Percentiles rank a stretch among this genome's conserved stretches.
These are phyloP conservation scores for Scutellaria baicalensis DNA, from an alignment of 257 asterid species.

Conservation along the genomic window DNA sequence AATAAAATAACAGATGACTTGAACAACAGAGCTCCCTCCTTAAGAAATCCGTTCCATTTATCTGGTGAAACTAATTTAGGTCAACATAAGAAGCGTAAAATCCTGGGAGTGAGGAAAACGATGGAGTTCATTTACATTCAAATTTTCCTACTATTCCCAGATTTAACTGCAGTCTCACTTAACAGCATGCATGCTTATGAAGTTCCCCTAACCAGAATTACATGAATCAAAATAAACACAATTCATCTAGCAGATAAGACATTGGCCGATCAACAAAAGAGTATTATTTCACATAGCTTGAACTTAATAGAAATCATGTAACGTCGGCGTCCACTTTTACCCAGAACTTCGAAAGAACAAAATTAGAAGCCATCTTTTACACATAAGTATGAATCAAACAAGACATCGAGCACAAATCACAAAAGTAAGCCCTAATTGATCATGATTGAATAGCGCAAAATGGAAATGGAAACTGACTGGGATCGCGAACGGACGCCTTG, in stretches of 20 bases:
- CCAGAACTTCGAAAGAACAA: neutral
- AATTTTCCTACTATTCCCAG: too few species aligned
- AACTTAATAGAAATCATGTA: too few species aligned
- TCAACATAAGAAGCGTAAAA: too few species aligned
- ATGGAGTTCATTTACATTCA: too few species aligned
- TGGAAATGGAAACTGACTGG: slow-evolving; percentile 5
- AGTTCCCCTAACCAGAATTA: neutral
- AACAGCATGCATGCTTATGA: neutral
- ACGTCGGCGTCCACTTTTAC: neutral
- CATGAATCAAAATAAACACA: neutral
- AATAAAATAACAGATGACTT: neutral
- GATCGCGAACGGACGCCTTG: slow-evolving; percentile 30
- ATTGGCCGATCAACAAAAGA: neutral
- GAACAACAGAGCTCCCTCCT: neutral
- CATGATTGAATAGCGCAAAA: neutral
- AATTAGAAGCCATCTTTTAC: too few species aligned
- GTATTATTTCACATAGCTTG: too few species aligned
- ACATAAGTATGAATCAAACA: neutral
- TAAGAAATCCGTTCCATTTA: neutral
- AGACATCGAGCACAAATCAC: neutral
- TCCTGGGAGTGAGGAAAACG: too few species aligned
- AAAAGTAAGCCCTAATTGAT: neutral
- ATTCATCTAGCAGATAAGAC: neutral
- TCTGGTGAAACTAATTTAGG: too few species aligned
- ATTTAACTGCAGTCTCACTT: too few species aligned